A percentile compares a stretch with the other conserved stretches of the same genome.
These are phyloP conservation scores for Lactifluus subvellereus DNA, from an alignment of 768 basidiomycete species.

Conservation along the genomic window DNA sequence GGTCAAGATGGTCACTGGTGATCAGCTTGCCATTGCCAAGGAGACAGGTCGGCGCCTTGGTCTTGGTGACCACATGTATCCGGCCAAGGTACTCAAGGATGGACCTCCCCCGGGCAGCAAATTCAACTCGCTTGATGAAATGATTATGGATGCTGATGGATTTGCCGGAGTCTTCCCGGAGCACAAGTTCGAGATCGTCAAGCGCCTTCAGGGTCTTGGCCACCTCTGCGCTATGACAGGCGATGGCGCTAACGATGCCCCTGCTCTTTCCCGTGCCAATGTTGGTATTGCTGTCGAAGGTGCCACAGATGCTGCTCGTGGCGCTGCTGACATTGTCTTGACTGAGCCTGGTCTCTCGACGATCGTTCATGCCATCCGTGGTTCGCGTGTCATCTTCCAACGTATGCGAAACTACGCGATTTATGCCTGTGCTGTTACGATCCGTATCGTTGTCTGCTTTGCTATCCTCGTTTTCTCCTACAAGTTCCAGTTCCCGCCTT, in stretches of 20 bases:
- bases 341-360: conserved; percentile 99
- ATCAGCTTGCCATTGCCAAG: conserved; percentile 99
- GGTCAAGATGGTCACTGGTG: conserved; percentile 99
- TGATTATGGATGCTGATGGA: conserved; percentile 99
- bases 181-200: conserved; percentile 99
- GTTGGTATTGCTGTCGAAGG: conserved; percentile 99
- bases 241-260: conserved; percentile 98
- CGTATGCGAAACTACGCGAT: conserved; percentile 99
- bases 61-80: conserved; percentile 99
- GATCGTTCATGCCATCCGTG: conserved; percentile 97
- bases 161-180: conserved; percentile 99
- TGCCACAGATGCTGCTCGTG: conserved; percentile 97
- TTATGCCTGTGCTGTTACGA: conserved; percentile 92
- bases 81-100: conserved; percentile 97
- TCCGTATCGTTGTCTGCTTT: conserved; percentile 98
- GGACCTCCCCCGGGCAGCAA: conserved; percentile 85
- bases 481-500: conserved; percentile 98
- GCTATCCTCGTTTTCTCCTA: conserved; percentile 92
- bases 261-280: conserved; percentile 95
- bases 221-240: conserved; percentile 99
- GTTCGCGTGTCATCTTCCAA: conserved; percentile 98
- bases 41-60: conserved; percentile 98
- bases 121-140: conserved; percentile 83
- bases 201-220: conserved; percentile 93
- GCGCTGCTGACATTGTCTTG: conserved; percentile 96